A percentile compares a stretch with the other conserved stretches of the same genome.
phyloP scores from a whole-genome alignment of 1,139 yeast species.

The Groenewaldozyma auringiensis region DNA sequence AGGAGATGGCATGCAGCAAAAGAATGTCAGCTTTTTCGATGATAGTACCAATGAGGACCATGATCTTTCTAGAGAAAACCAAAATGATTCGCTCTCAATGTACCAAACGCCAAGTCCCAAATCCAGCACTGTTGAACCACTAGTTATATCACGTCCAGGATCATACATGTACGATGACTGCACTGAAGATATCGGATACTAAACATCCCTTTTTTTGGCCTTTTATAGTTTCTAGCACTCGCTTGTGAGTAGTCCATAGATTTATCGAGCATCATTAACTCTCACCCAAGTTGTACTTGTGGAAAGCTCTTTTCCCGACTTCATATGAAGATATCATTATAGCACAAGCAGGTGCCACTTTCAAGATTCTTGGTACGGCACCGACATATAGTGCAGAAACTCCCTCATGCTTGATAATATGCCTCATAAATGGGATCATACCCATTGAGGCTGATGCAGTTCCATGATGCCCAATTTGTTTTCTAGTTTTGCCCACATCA shows the following conservation, averaged over 20 bases:
- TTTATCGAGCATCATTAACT: neutral
- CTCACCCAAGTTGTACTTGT: constrained; percentile 15
- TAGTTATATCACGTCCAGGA: neutral
- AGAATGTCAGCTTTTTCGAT: neutral
- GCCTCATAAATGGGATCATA: constrained; percentile 59
- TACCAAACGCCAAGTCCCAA: neutral
- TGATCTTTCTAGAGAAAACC: neutral
- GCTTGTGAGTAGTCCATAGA: too few species aligned
- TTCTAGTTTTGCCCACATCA: constrained; percentile 93
- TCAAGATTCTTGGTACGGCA: constrained; percentile 72
- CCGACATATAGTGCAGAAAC: constrained; percentile 74
- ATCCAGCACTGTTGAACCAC: neutral
- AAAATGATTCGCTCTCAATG: neutral
- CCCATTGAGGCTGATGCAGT: constrained; percentile 28
- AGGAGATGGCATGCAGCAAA: neutral
- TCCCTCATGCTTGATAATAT: constrained; percentile 69
- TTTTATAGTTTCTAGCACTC: too few species aligned
- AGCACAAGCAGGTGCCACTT: constrained; percentile 96
- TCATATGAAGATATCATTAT: constrained; percentile 97
- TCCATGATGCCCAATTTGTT: constrained; percentile 52
- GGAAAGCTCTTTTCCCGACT: constrained; percentile 61
- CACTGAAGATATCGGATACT: neutral
- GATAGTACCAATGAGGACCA: neutral
- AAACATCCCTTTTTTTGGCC: neutral
- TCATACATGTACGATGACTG: neutral